Conservation (phyloP, 257 asterid species). For the Penstemon newberryi region DNA sequence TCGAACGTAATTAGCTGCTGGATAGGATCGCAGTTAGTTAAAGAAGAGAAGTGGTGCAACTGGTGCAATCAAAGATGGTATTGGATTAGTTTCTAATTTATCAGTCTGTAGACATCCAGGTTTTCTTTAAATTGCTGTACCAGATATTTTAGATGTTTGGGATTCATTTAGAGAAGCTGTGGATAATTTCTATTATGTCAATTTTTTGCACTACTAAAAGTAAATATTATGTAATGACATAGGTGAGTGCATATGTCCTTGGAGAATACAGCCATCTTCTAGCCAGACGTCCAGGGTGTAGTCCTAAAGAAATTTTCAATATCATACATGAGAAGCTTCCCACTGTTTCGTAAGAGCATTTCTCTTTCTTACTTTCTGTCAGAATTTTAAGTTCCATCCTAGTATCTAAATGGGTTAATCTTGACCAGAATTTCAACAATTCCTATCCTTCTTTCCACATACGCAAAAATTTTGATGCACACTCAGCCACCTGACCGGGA, state of each 20-base stretch:
- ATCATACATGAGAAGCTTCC: constrained; percentile 91
- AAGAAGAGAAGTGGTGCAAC: neutral
- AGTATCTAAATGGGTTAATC: constrained; percentile 29
- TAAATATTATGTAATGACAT: constrained; percentile 29
- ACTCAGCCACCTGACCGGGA: constrained; percentile 83
- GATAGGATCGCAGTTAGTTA: constrained; percentile 23
- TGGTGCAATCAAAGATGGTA: constrained; percentile 6
- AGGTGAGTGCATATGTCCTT: constrained; percentile 94
- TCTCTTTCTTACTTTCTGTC: constrained; percentile 26
- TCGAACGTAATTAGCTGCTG: constrained; percentile 9
- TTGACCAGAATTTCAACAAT: constrained; percentile 74
- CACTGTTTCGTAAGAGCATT: constrained; percentile 78
- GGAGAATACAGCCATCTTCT: constrained; percentile 97
- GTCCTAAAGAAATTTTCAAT: constrained; percentile 80
- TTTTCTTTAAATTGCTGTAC: constrained; percentile 5
- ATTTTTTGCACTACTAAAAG: constrained; percentile 14
- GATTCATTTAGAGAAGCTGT: constrained; percentile 10
- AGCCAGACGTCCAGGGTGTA: constrained; percentile 88
- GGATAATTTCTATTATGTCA: constrained; percentile 2
- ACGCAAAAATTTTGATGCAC: constrained; percentile 93
- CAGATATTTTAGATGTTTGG: constrained; percentile 1
- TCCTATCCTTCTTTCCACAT: constrained; percentile 87
- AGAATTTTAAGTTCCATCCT: constrained; percentile 21
- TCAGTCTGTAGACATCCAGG: constrained; percentile 6
- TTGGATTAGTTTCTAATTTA: neutral